Conservation (phyloP, 2,329 filamentous ascomycete species). For the Aspergillus felis region DNA sequence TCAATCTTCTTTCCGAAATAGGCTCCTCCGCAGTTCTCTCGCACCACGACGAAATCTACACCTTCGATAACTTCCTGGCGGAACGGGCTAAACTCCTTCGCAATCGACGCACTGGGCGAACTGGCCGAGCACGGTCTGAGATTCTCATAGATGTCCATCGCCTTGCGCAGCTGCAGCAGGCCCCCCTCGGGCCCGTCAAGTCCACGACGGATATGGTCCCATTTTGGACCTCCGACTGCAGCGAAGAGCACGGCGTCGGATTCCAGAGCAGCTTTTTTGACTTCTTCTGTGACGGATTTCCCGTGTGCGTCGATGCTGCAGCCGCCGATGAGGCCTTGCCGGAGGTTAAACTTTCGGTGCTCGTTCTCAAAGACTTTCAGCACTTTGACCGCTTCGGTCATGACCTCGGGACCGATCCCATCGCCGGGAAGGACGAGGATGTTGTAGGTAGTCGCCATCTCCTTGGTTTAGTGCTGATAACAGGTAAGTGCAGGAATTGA, state of each 20-base stretch:
- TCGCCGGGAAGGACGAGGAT: conserved; percentile 75
- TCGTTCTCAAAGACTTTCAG: conserved; percentile 68
- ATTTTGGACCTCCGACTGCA: conserved; percentile 87
- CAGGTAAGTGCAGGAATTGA: too few relatives aligned
- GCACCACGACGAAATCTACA: conserved; percentile 68
- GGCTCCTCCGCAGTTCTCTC: conserved; percentile 43
- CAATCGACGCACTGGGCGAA: conserved; percentile 67
- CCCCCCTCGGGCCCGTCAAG: conserved; percentile 83
- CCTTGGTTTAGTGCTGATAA: background rate
- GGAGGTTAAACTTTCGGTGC: conserved; percentile 72
- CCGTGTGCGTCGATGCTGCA: conserved; percentile 79
- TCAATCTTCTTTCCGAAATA: conserved; percentile 41
- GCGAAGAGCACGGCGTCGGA: conserved; percentile 85
- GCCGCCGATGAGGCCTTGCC: conserved; percentile 79
- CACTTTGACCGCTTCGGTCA: conserved; percentile 51
- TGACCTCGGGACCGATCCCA: conserved; percentile 75
- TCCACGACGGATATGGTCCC: conserved; percentile 64
- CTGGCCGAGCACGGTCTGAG: conserved; percentile 71
- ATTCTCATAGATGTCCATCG: conserved; percentile 86
- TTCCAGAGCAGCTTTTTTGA: conserved; percentile 70
- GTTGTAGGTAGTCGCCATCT: conserved; percentile 48
- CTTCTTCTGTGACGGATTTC: conserved; percentile 69
- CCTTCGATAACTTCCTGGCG: conserved; percentile 76
- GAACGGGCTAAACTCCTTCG: conserved; percentile 76
- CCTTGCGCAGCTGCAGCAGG: conserved; percentile 77